phyloP scores from a whole-genome alignment of 352 stramenopile species.

The Discostella stelligera region DNA sequence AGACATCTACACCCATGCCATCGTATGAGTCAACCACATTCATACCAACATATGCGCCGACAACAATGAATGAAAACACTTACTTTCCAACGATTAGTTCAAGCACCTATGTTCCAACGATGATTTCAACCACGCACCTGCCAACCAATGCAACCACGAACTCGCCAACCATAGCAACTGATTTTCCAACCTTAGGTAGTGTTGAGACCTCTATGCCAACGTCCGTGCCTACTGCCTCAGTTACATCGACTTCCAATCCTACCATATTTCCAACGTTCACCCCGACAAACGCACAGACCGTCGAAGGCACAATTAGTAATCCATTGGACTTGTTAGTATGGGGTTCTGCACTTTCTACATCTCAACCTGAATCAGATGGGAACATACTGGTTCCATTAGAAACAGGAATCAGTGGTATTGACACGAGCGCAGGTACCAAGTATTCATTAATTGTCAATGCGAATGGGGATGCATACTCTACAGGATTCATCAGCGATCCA shows the following conservation, averaged over 20 bases:
- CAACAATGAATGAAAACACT: neutral
- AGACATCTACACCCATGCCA: neutral
- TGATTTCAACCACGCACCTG: neutral
- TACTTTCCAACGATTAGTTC: neutral
- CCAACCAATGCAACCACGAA: neutral
- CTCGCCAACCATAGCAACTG: neutral
- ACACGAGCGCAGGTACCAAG: slow-evolving; percentile 33
- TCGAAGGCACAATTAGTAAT: slow-evolving; percentile 3
- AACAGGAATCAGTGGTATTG: slow-evolving; percentile 11
- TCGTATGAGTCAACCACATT: neutral
- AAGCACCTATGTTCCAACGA: slow-evolving; percentile 22
- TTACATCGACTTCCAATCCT: neutral
- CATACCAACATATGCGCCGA: slow-evolving; percentile 4
- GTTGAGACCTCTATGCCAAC: slow-evolving; percentile 2
- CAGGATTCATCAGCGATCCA: slow-evolving; percentile 29
- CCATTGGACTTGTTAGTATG: slow-evolving; percentile 43
- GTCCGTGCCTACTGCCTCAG: neutral
- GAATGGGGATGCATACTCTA: slow-evolving; percentile 28
- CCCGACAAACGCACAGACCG: slow-evolving; percentile 8
- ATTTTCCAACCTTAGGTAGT: slow-evolving; percentile 5
- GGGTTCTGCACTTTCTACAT: slow-evolving; percentile 27
- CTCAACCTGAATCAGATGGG: slow-evolving; percentile 7
- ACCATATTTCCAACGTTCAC: slow-evolving; percentile 12
- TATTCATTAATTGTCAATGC: slow-evolving; percentile 44
- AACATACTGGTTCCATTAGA: slow-evolving; percentile 27